These are phyloP conservation scores for Sporisorium graminicola DNA, from an alignment of 1,284 basidiomycete genomes.

Conservation along the genomic window DNA sequence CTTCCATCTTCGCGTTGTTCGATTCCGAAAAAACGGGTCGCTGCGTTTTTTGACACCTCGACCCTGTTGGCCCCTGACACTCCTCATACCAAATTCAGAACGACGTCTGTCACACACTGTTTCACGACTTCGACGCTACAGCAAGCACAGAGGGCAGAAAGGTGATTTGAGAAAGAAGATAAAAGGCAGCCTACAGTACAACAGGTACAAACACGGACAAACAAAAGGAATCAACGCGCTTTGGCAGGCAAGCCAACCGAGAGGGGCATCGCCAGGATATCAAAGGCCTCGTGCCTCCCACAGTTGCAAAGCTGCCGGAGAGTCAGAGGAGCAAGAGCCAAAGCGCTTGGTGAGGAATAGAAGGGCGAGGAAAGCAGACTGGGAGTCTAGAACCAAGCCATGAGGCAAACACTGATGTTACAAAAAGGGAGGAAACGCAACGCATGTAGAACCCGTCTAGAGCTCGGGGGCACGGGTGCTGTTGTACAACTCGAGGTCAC, in stretches of 20 bases:
- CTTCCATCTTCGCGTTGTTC: neutral
- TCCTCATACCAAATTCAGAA: neutral
- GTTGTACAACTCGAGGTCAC: conserved; percentile 55
- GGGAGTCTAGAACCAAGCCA: neutral
- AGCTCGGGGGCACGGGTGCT: conserved; percentile 31
- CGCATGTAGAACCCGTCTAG: conserved; percentile 12
- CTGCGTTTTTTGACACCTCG: conserved; percentile 3
- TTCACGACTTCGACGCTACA: no score
- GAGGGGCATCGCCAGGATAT: neutral
- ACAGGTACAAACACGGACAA: conserved; percentile 26
- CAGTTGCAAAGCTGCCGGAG: neutral
- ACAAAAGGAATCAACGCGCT: conserved; percentile 2
- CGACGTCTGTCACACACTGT: neutral
- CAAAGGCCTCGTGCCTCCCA: neutral
- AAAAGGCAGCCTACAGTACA: conserved; percentile 29
- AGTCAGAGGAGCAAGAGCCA: conserved; percentile 6
- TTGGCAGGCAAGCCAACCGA: neutral
- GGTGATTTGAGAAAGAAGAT: conserved; percentile 17
- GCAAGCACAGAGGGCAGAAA: conserved; percentile 6
- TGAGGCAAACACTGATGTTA: conserved; percentile 11
- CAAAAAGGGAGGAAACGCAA: conserved; percentile 10
- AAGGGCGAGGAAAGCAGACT: neutral
- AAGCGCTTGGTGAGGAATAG: neutral
- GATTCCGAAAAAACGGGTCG: conserved; percentile 1
- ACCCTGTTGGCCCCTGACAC: neutral